Conservation (phyloP, 345 rosid genomes). For the Citrus medica region DNA sequence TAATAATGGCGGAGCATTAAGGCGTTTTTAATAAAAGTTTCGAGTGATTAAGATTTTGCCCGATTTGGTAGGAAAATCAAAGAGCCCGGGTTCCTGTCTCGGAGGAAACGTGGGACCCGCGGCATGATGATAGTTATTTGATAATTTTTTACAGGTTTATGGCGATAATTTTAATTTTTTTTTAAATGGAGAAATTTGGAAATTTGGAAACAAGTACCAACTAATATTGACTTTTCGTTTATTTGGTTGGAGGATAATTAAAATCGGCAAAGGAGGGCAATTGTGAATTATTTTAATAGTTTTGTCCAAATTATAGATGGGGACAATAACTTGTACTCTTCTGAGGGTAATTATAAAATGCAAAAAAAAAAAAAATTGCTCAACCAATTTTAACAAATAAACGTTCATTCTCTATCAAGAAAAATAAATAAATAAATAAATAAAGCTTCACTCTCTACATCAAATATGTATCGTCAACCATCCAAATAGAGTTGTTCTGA, state of each 20-base stretch:
- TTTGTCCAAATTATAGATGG: neutral
- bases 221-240: neutral
- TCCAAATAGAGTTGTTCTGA: neutral
- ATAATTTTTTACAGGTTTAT: neutral
- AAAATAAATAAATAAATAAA: too few relatives aligned
- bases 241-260: neutral
- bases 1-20: neutral
- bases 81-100: constrained; percentile 1
- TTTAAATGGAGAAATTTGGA: neutral
- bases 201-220: neutral
- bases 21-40: neutral
- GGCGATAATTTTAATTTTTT: neutral
- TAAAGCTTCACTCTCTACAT: neutral
- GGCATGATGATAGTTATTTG: neutral
- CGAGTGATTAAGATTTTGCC: neutral
- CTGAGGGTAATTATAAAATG: neutral
- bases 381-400: neutral
- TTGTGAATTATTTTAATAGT: neutral
- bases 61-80: neutral
- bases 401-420: neutral
- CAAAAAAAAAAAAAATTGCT: neutral
- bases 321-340: neutral
- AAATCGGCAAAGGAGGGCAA: neutral
- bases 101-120: constrained; percentile 3
- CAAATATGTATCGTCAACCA: neutral